Base-by-base conservation (phyloP, 495 filamentous ascomycete genomes). In the Talaromyces adpressus region DNA sequence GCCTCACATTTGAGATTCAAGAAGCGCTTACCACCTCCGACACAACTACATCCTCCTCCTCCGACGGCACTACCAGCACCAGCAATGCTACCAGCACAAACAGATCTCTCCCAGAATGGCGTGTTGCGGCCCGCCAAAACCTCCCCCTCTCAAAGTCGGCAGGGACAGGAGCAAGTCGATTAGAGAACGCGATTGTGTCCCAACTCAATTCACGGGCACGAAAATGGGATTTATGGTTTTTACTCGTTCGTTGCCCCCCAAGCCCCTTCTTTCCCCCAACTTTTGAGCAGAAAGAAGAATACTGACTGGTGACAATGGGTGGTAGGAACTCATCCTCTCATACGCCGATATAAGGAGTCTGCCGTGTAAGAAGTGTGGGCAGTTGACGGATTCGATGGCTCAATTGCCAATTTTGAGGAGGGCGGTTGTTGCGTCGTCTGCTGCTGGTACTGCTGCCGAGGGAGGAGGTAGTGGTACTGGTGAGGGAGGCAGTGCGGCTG, bases 141-240 rank as follows among this genome's bases (percentile, higher is more conserved):
- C 62, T 68, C 2, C 30, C 30, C 30, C 25, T 27, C 25, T 16
- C 67, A 67, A 32, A 69, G 67, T 12, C 11, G 7, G n/a, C 58
- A 32, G 14, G 30, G 66, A 14, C 36, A n/a, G 4, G 57, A 14
- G 3, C 57, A 0, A 72, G 71, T 5, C 79, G 75, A 45, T 63
- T 81, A 20, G 75, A 81, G 59, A 61, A 27, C 29, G 67, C 73
- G 3, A 67, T 78, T 2, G 16, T 69, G 11, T 69, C 71, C 18
- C 77, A 75, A 60, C 62, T 81, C 51, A 75, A 74, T 57, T 69
- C 72, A 0, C 69, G 78, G 22, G 54, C 73, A 5, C 69, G 73
- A 22, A 75, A 77, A 58, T 81, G 78, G 78, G 76, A 81, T 65
- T 71, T 81, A 27, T 57, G 68, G 22, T 76, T 72, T 66, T 68